phyloP scores from a whole-genome alignment of 139 green algal species.

The Closterium sp. region DNA sequence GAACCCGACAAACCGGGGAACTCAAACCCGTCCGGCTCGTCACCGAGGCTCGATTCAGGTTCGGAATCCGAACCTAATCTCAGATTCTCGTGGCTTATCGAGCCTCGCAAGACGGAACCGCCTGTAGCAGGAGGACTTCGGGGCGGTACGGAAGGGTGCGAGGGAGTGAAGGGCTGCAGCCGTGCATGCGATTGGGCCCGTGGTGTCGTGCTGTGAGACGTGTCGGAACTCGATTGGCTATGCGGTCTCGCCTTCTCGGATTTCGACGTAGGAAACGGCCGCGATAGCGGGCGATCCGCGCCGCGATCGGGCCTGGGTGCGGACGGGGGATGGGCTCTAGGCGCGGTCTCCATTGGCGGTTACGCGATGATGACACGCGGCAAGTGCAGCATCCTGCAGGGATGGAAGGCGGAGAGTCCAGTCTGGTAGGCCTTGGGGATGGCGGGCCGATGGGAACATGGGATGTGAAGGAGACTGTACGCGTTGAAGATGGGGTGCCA shows the following conservation, averaged over 20 bases:
- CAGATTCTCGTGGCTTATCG: background rate
- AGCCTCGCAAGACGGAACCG: background rate
- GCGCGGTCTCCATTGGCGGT: background rate
- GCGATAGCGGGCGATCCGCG: background rate
- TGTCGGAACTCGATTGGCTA: background rate
- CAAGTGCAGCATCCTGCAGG: background rate
- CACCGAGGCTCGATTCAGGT: background rate
- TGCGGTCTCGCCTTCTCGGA: background rate
- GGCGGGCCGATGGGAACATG: background rate
- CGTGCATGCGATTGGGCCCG: background rate
- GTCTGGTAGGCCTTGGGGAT: background rate
- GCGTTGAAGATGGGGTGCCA: no score
- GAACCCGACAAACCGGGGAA: background rate
- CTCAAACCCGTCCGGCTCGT: background rate
- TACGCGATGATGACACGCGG: background rate
- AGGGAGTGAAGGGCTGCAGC: background rate
- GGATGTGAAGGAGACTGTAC: no score
- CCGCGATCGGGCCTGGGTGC: background rate
- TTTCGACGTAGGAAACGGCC: background rate
- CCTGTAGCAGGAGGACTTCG: background rate
- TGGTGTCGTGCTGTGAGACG: background rate
- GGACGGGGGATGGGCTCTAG: background rate
- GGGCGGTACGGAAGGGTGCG: background rate
- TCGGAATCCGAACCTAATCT: background rate
- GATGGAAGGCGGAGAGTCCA: background rate